A percentile compares a stretch with the other conserved stretches of the same genome.
These are phyloP conservation scores for Climacium dendroides DNA, from an alignment of 225 moss, liverwort and hornwort genomes.

Conservation along the genomic window DNA sequence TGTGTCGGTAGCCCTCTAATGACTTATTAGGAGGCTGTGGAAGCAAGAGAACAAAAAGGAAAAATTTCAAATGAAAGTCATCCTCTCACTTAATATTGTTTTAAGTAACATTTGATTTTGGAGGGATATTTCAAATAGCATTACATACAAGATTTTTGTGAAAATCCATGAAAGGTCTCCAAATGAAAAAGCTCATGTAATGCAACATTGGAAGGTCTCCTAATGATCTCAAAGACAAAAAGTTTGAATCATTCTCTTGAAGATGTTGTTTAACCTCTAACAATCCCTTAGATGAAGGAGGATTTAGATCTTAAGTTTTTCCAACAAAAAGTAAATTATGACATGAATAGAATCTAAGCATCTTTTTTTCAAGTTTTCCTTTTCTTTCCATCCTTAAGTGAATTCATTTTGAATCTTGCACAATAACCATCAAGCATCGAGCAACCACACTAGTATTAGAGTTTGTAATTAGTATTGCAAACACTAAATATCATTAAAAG, in stretches of 20 bases:
- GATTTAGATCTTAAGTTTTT: neutral
- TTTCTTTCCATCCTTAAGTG: accelerated
- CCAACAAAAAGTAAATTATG: neutral
- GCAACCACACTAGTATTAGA: accelerated
- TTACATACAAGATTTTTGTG: too few species aligned
- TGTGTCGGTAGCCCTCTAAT: constrained; percentile 70
- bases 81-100: neutral
- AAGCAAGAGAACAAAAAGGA: neutral
- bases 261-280: neutral
- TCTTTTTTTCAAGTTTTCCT: neutral
- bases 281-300: accelerated
- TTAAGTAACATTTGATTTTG: neutral
- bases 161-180: too few species aligned
- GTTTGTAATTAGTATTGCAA: neutral
- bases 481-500: too few species aligned
- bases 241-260: neutral
- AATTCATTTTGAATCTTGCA: neutral
- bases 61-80: neutral
- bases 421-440: neutral
- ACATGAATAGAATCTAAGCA: neutral
- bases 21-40: constrained; percentile 47
- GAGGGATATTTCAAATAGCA: too few species aligned
- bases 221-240: too few species aligned
- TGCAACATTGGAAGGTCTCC: too few species aligned
- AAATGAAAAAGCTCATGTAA: too few species aligned